Conservation (phyloP, 1,284 basidiomycete genomes). For the Apiotrichum brassicae region DNA sequence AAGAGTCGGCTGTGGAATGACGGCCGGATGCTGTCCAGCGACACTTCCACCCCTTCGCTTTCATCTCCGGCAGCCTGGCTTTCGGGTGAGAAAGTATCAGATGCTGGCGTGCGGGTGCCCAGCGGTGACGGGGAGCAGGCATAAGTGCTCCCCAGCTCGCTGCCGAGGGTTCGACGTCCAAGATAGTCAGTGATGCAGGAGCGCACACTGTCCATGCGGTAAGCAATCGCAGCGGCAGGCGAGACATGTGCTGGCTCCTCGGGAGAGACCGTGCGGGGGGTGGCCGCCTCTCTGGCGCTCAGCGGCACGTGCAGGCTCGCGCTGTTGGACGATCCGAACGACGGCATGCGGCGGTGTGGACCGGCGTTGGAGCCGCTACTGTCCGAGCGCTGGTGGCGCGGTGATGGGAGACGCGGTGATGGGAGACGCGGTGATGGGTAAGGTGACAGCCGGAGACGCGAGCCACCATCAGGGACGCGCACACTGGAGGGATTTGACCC, state of each 20-base stretch:
- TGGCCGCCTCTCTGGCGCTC: not conserved
- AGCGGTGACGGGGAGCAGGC: constrained; percentile 2
- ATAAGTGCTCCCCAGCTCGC: constrained; percentile 21
- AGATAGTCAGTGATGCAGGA: constrained; percentile 13
- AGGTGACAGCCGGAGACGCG: constrained; percentile 2
- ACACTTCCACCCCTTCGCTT: not conserved
- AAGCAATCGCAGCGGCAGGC: not conserved
- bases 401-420: constrained; percentile 1
- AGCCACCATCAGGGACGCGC: not conserved
- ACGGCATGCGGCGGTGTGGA: not conserved
- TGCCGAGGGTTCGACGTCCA: constrained; percentile 24
- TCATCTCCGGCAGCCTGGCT: too few species aligned
- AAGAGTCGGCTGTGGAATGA: not conserved
- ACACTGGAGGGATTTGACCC: not conserved
- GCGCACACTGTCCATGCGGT: constrained; percentile 13
- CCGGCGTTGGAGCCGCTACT: not conserved
- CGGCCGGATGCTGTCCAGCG: too few species aligned
- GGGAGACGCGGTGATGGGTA: constrained; percentile 7
- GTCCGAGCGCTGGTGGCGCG: not conserved
- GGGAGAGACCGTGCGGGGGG: not conserved
- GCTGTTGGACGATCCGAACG: not conserved
- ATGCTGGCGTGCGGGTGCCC: too few species aligned
- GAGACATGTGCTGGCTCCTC: not conserved
- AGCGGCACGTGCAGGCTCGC: not conserved
- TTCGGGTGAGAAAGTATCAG: too few species aligned